These are phyloP conservation scores for Schizosaccharomyces versatilis DNA, from an alignment of 1,139 yeast species.

Conservation along the genomic window DNA sequence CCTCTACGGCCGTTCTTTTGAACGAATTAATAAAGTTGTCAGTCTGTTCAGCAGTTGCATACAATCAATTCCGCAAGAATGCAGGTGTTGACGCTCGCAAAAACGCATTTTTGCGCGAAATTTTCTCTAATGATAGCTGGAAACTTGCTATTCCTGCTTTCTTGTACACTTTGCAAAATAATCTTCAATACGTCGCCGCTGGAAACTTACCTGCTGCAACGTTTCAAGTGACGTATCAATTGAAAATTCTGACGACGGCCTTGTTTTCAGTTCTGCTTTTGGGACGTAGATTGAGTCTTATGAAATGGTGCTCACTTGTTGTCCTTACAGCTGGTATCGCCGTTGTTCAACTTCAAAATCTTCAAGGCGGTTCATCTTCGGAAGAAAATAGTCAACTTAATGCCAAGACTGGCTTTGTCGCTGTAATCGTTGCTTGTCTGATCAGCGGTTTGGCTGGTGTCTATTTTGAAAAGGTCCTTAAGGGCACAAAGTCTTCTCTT, in stretches of 20 bases:
- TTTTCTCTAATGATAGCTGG: slow-evolving; percentile 22
- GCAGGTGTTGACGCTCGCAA: slow-evolving; percentile 3
- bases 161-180: slow-evolving; percentile 24
- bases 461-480: slow-evolving; percentile 24
- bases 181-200: slow-evolving; percentile 24
- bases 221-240: slow-evolving; percentile 25
- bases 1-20: slow-evolving; percentile 25
- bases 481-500: slow-evolving; percentile 20
- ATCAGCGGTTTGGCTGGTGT: slow-evolving; percentile 25
- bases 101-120: slow-evolving; percentile 14
- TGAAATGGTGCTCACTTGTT: slow-evolving; percentile 22
- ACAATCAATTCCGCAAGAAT: slow-evolving; percentile 7
- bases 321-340: slow-evolving; percentile 23
- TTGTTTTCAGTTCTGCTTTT: slow-evolving; percentile 24
- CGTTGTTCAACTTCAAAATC: slow-evolving; percentile 19
- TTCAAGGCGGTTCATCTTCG: neutral
- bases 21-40: slow-evolving; percentile 23
- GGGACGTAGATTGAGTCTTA: slow-evolving; percentile 17
- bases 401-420: slow-evolving; percentile 18
- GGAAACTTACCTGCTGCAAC: slow-evolving; percentile 25
- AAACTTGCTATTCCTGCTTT: slow-evolving; percentile 24
- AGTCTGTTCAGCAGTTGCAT: slow-evolving; percentile 17
- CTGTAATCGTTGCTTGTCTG: slow-evolving; percentile 22
- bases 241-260: slow-evolving; percentile 25
- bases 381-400: slow-evolving; percentile 2